These are phyloP conservation scores for Trametes elegans DNA, from an alignment of 768 basidiomycete species.

Conservation along the genomic window DNA sequence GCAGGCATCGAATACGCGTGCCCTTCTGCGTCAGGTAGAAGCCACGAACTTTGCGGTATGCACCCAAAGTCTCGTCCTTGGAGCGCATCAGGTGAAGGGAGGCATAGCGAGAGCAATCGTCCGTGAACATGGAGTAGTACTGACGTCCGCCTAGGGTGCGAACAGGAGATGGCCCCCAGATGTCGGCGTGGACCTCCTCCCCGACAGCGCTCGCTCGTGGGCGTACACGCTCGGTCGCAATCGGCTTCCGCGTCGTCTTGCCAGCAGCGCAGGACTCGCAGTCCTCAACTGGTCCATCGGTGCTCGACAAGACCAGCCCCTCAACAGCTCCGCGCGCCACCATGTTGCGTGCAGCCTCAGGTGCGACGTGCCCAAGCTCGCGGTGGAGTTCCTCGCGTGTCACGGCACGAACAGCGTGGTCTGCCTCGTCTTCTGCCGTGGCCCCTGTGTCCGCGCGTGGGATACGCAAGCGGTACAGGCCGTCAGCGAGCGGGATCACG, in stretches of 20 bases:
- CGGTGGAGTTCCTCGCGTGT: constrained; percentile 31
- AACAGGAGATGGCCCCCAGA: constrained; percentile 45
- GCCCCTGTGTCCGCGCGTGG: neutral
- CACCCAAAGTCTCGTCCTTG: constrained; percentile 35
- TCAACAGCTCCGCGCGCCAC: constrained; percentile 31
- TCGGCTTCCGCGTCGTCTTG: constrained; percentile 37
- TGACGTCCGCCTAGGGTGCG: constrained; percentile 20
- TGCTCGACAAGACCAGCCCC: constrained; percentile 27
- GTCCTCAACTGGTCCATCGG: constrained; percentile 19
- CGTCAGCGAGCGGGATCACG: neutral
- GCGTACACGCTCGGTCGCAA: constrained; percentile 25
- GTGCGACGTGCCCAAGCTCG: constrained; percentile 36
- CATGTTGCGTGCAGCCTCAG: constrained; percentile 22
- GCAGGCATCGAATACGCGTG: constrained; percentile 32
- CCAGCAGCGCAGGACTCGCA: constrained; percentile 44
- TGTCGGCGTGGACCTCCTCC: constrained; percentile 39
- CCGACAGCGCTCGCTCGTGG: constrained; percentile 32
- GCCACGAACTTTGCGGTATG: constrained; percentile 35
- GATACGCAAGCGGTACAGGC: constrained; percentile 3
- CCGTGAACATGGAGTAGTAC: constrained; percentile 31
- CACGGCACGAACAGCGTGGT: neutral
- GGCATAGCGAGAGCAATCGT: constrained; percentile 26
- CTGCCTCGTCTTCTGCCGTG: neutral
- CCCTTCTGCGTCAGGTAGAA: constrained; percentile 35
- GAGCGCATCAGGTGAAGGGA: constrained; percentile 31